A percentile compares a stretch with the other conserved stretches of the same genome.
phyloP scores from a whole-genome alignment of 1,284 basidiomycete species.

The Trichosporon ovoides region DNA sequence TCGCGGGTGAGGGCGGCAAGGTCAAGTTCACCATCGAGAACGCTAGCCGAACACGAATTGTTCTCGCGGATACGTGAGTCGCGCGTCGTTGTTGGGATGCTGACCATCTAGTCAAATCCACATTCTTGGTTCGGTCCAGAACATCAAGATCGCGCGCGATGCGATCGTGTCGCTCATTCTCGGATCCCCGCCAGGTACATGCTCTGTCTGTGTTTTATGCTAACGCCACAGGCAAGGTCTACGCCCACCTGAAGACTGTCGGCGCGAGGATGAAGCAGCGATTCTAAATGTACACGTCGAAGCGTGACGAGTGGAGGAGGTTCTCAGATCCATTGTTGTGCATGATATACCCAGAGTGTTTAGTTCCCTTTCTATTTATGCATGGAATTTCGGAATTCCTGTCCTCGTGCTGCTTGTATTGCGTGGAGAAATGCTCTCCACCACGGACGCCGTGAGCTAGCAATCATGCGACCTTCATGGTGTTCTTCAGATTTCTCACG shows the following conservation, averaged over 20 bases:
- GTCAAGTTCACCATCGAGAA: conserved; percentile 99
- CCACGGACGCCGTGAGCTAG: too few relatives aligned
- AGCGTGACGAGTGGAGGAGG: background rate
- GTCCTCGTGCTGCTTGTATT: too few relatives aligned
- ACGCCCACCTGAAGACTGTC: conserved; percentile 82
- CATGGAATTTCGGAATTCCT: background rate
- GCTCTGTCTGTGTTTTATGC: background rate
- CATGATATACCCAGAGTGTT: conserved; percentile 18
- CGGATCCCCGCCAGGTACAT: conserved; percentile 78
- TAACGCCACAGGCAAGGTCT: conserved; percentile 64
- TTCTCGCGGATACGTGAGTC: conserved; percentile 89
- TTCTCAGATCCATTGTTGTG: conserved; percentile 17
- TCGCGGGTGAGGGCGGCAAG: conserved; percentile 96
- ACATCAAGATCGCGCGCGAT: conserved; percentile 95
- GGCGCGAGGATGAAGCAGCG: conserved; percentile 90
- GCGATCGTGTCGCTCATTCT: conserved; percentile 92
- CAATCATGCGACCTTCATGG: too few relatives aligned
- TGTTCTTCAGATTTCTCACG: too few relatives aligned
- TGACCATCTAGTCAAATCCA: conserved; percentile 51
- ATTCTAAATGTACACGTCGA: conserved; percentile 37
- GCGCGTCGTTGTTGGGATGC: background rate
- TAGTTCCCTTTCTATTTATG: background rate
- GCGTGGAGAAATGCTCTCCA: too few relatives aligned
- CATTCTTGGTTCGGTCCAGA: conserved; percentile 58
- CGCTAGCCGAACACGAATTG: conserved; percentile 87